Conservation (phyloP, 2,329 filamentous ascomycete genomes). For the Pseudocercospora fijiensis region DNA sequence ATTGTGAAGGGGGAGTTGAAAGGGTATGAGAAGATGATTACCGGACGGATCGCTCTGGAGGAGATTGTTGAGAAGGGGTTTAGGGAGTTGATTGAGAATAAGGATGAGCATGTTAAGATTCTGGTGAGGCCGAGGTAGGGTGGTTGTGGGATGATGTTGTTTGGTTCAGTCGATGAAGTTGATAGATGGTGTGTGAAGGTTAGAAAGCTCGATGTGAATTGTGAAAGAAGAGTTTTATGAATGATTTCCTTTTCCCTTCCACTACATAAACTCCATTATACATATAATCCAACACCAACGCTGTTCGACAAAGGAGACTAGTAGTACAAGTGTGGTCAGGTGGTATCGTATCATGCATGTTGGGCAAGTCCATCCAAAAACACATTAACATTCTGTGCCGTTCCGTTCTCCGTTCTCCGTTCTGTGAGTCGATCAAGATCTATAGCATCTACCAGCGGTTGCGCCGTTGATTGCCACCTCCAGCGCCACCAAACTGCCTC, state of each 20-base stretch:
- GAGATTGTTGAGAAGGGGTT: slow-evolving; percentile 23
- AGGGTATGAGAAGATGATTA: slow-evolving; percentile 24
- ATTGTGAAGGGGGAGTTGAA: slow-evolving; percentile 19
- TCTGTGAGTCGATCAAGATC: not conserved
- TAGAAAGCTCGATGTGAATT: no score
- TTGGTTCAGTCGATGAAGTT: no score
- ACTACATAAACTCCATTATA: not conserved
- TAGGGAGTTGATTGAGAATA: slow-evolving; percentile 19
- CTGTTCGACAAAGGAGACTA: not conserved
- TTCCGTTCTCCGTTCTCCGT: not conserved
- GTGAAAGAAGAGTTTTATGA: not conserved
- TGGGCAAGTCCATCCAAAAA: not conserved
- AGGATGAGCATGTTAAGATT: slow-evolving; percentile 25
- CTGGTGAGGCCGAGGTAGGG: slow-evolving; percentile 16
- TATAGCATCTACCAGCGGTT: not conserved
- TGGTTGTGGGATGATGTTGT: not conserved
- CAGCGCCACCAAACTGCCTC: slow-evolving; percentile 19
- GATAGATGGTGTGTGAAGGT: not conserved
- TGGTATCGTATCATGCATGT: slow-evolving; percentile 2
- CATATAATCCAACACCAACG: not conserved
- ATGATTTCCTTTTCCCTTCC: not conserved
- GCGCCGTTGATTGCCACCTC: not conserved
- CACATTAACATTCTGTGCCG: not conserved
- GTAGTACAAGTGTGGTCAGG: not conserved
- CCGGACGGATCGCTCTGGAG: slow-evolving; percentile 17